Evolutionary conservation across 208 protist species (phyloP).

Genomic region (Crithidia bombi): DNA sequence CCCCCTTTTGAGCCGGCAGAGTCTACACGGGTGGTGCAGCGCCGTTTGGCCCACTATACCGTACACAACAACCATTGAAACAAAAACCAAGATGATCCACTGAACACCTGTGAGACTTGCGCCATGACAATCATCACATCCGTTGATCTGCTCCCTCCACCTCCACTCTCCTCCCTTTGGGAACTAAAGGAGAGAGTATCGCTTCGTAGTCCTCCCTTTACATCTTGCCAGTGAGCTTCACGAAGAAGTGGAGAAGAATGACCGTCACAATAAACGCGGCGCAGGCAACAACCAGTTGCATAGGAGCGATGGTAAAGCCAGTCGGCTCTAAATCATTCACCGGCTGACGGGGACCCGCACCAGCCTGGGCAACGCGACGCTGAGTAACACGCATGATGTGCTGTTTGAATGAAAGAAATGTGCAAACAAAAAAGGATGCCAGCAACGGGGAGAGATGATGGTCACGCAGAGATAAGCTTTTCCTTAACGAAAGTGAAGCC

Average conservation of each 20-base stretch:
- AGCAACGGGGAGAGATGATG: too few relatives aligned
- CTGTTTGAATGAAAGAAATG: constrained; percentile 13
- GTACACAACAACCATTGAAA: background rate
- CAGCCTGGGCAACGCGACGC: constrained; percentile 36
- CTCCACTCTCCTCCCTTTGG: background rate
- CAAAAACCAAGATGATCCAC: background rate
- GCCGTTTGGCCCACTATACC: background rate
- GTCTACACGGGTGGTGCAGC: background rate
- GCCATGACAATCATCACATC: background rate
- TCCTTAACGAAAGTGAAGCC: too few relatives aligned
- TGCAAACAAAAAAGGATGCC: background rate
- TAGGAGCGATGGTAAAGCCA: constrained; percentile 76
- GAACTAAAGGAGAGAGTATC: background rate
- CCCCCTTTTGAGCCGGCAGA: background rate
- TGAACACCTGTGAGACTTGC: background rate
- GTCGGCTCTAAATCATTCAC: constrained; percentile 77
- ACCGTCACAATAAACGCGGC: constrained; percentile 78
- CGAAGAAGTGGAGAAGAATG: constrained; percentile 90
- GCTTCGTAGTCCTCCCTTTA: background rate
- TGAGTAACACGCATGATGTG: constrained; percentile 62
- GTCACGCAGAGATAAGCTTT: too few relatives aligned
- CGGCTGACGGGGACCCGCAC: constrained; percentile 31
- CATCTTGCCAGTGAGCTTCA: constrained; percentile 64
- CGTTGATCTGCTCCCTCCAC: too few relatives aligned
- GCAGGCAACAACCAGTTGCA: constrained; percentile 71